Base-by-base conservation (phyloP, 306 rosid genomes). In the Glycine tomentella region DNA sequence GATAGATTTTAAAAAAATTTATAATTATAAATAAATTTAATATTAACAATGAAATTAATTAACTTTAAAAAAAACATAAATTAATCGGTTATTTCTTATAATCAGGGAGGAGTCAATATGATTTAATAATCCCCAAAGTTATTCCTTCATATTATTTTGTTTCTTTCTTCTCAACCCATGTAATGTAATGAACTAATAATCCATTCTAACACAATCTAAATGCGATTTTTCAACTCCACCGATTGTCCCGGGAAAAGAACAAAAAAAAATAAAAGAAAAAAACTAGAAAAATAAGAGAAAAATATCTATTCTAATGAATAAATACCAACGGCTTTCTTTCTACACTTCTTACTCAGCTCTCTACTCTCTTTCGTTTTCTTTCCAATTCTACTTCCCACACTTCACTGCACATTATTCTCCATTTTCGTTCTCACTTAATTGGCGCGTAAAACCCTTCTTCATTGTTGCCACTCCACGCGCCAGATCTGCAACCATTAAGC, bases 401-500 rank as follows among this genome's bases (percentile, higher is more conserved):
- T 3, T 53, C 58, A 57, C 12, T 57, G 4, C 63, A 8, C 12
- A n/a, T n/a, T n/a, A 8, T 79, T 52, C 25, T 16, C 3, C 66
- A 10, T 13, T 53, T 14, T 52, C 46, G 4, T 55, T 14, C 69
- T 9, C 76, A 13, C 16, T 55, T 15, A 25, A 15, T n/a, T 55
- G 1, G 25, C 10, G 25, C 20, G 31, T n/a, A n/a, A 53, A 55
- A 15, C 66, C 66, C 40, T 36, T 75, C 76, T 20, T 42, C 78
- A 59, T 81, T 75, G 25, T 44, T 12, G 74, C 78, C 50, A 59
- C 33, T 5, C 67, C 51, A 76, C 16, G 52, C 31, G 5, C 61
- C 34, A 77, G 82, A 82, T 82, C 86, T 42, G 65, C 20, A 7
- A 52, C 68, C 9, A 38, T 38, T 38, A 75, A 15, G 20, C 85